Percentiles rank a stretch among this genome's conserved stretches.
These are phyloP conservation scores for Berberis thunbergii DNA, from an alignment of 164 flowering plant genomes.

Conservation along the genomic window DNA sequence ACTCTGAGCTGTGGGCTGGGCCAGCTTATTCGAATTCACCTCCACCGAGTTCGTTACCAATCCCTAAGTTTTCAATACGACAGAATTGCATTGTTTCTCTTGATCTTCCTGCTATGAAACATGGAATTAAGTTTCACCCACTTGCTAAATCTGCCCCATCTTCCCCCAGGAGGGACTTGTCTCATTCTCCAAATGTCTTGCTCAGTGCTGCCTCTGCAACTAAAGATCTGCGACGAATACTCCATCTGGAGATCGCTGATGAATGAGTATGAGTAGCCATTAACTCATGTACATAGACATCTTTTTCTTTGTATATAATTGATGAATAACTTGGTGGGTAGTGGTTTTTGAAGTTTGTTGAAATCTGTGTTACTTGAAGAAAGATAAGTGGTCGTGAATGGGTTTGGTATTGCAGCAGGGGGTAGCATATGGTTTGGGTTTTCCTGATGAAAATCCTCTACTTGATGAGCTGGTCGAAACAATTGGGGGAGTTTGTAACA, in stretches of 20 bases:
- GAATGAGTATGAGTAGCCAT: constrained; percentile 32
- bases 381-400: constrained; percentile 1
- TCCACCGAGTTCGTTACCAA: constrained; percentile 91
- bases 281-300: constrained; percentile 37
- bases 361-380: constrained; percentile 15
- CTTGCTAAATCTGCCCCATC: constrained; percentile 70
- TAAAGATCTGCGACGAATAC: constrained; percentile 77
- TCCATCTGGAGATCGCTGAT: constrained; percentile 82
- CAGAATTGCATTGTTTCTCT: constrained; percentile 74
- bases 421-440: neutral
- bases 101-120: constrained; percentile 33
- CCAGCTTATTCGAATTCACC: constrained; percentile 86
- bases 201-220: constrained; percentile 73
- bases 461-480: neutral
- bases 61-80: constrained; percentile 65
- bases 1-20: constrained; percentile 66
- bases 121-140: constrained; percentile 28
- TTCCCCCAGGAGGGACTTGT: constrained; percentile 46
- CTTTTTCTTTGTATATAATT: constrained; percentile 33
- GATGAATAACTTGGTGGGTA: constrained; percentile 26
- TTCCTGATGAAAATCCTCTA: neutral
- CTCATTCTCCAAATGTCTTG: constrained; percentile 26
- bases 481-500: neutral
- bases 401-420: neutral
- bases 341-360: constrained; percentile 8